Evolutionary conservation across 2,329 filamentous ascomycete genomes (phyloP).

Genomic region (Botrytis fabae): DNA sequence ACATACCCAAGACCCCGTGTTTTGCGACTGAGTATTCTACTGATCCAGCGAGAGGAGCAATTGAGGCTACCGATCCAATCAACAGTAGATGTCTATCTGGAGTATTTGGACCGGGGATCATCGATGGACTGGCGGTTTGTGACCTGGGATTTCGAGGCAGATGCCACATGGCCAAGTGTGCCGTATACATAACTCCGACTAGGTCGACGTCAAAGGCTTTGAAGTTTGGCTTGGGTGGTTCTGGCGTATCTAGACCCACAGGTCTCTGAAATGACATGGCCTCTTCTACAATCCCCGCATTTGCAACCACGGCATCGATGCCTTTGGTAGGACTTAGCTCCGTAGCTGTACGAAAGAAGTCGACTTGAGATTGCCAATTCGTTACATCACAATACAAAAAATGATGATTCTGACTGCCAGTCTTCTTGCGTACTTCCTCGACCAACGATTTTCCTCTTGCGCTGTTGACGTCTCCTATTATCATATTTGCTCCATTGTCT

Average conservation of each 20-base stretch:
- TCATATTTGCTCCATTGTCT: slow-evolving; percentile 56
- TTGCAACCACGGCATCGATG: slow-evolving; percentile 65
- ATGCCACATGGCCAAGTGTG: slow-evolving; percentile 63
- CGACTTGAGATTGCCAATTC: slow-evolving; percentile 62
- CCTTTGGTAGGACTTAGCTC: slow-evolving; percentile 54
- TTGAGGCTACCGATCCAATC: slow-evolving; percentile 61
- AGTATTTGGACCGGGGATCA: slow-evolving; percentile 37
- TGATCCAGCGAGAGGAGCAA: slow-evolving; percentile 48
- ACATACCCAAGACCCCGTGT: slow-evolving; percentile 66
- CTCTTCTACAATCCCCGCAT: slow-evolving; percentile 60
- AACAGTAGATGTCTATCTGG: slow-evolving; percentile 62
- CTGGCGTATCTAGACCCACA: slow-evolving; percentile 45
- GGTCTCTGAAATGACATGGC: slow-evolving; percentile 47
- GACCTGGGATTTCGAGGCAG: slow-evolving; percentile 53
- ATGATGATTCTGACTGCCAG: slow-evolving; percentile 48
- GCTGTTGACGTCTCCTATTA: slow-evolving; percentile 64
- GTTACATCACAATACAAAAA: slow-evolving; percentile 66
- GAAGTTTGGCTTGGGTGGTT: slow-evolving; percentile 52
- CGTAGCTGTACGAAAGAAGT: slow-evolving; percentile 60
- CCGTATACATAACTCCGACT: slow-evolving; percentile 63
- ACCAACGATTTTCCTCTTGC: slow-evolving; percentile 55
- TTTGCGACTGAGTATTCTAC: slow-evolving; percentile 62
- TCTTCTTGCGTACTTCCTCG: slow-evolving; percentile 49
- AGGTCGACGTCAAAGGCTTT: slow-evolving; percentile 62
- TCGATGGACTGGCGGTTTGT: slow-evolving; percentile 38